phyloP scores from a whole-genome alignment of 164 flowering plant species.

The Tinospora cordifolia region DNA sequence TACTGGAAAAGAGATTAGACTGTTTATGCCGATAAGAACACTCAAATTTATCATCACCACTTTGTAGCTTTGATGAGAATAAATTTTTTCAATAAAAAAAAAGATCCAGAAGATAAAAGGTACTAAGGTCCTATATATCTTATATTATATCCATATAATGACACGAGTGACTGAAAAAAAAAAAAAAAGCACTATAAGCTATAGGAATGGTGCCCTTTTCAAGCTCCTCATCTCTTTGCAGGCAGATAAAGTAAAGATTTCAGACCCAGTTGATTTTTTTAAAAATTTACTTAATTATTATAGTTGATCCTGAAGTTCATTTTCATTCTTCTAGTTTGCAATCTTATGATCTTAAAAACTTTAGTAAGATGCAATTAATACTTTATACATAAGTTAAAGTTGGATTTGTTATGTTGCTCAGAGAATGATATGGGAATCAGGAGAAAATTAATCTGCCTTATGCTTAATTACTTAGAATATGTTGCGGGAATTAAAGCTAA shows the following conservation, averaged over 20 bases:
- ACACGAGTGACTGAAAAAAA: no score
- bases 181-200: no score
- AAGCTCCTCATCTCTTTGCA: no score
- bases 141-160: no score
- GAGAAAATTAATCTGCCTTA: neutral
- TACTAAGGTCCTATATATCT: neutral
- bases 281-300: neutral
- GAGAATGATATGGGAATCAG: conserved; percentile 9
- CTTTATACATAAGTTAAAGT: no score
- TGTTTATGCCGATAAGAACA: neutral
- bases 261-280: neutral
- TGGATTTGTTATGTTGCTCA: no score
- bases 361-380: neutral
- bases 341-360: no score
- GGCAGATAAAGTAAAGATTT: no score
- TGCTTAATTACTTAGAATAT: neutral
- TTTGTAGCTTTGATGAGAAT: neutral
- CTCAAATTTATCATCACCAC: neutral
- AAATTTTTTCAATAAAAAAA: neutral
- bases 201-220: no score
- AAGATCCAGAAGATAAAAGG: neutral
- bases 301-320: neutral
- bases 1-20: neutral
- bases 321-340: no score
- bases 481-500: neutral